Percentiles rank a stretch among this genome's conserved stretches.
Conservation (phyloP, 2,329 filamentous ascomycete species). For the Aspergillus sergii region DNA sequence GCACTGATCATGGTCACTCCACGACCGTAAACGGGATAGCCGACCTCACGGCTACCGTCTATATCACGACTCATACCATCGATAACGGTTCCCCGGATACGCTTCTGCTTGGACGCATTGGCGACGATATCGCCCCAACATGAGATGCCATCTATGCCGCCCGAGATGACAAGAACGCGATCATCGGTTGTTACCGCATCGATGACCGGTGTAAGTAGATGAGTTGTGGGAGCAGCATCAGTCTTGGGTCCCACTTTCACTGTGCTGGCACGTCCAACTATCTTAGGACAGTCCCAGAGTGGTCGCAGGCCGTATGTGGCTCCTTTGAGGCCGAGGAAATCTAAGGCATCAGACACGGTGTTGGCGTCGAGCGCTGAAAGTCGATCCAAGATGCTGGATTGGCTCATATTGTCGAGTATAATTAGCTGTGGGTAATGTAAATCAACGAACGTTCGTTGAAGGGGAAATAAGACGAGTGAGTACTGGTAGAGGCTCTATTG, state of each 20-base stretch:
- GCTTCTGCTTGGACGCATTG: slow-evolving; percentile 25
- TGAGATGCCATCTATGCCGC: slow-evolving; percentile 22
- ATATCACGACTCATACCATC: slow-evolving; percentile 38
- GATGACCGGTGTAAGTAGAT: slow-evolving; percentile 23
- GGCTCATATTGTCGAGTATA: slow-evolving; percentile 8
- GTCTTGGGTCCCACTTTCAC: slow-evolving; percentile 21
- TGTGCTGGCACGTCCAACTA: slow-evolving; percentile 26
- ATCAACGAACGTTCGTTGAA: neutral
- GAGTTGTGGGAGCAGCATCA: slow-evolving; percentile 11
- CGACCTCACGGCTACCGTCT: slow-evolving; percentile 34
- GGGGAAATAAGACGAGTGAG: neutral
- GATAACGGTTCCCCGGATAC: slow-evolving; percentile 35
- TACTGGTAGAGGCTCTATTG: neutral
- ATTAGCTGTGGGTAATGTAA: neutral
- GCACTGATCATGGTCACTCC: slow-evolving; percentile 38
- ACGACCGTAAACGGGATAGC: slow-evolving; percentile 38
- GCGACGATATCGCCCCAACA: slow-evolving; percentile 29
- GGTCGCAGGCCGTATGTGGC: slow-evolving; percentile 24
- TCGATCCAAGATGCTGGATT: slow-evolving; percentile 14
- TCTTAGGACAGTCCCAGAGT: slow-evolving; percentile 28
- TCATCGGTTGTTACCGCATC: slow-evolving; percentile 21
- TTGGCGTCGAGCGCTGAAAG: slow-evolving; percentile 26
- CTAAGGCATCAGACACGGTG: slow-evolving; percentile 27
- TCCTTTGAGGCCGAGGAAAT: slow-evolving; percentile 25
- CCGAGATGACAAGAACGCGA: slow-evolving; percentile 25